A percentile compares a stretch with the other conserved stretches of the same genome.
Conservation (phyloP, 768 basidiomycete species). For the Tylopilus subfusipes region DNA sequence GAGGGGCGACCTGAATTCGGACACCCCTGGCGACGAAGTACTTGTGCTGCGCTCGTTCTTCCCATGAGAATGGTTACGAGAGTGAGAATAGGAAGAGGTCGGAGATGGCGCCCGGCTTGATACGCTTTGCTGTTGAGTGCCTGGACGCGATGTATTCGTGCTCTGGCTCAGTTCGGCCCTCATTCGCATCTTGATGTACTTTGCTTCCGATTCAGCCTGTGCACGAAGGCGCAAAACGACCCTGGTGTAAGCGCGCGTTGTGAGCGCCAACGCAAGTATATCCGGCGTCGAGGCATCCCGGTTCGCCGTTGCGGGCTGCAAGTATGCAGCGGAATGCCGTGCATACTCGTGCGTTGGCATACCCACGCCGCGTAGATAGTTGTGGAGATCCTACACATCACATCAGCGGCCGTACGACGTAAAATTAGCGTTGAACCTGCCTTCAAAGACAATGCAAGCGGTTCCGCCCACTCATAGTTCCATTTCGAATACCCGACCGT, state of each 20-base stretch:
- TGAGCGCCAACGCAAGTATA: conserved; percentile 51
- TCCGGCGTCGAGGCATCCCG: conserved; percentile 45
- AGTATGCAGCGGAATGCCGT: conserved; percentile 52
- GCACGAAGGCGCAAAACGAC: conserved; percentile 73
- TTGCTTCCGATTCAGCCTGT: conserved; percentile 65
- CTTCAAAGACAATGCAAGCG: conserved; percentile 58
- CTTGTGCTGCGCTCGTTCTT: conserved; percentile 25
- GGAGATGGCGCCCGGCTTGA: conserved; percentile 69
- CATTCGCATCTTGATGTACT: conserved; percentile 15
- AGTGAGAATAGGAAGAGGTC: conserved; percentile 37
- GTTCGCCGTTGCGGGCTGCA: conserved; percentile 44
- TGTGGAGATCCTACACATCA: conserved; percentile 59
- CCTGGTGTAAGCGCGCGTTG: conserved; percentile 75
- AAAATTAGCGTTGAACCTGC: conserved; percentile 36
- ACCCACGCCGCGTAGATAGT: conserved; percentile 77
- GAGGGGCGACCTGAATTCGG: conserved; percentile 65
- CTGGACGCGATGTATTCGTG: conserved; percentile 9
- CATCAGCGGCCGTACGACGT: conserved; percentile 6
- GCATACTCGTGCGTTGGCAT: conserved; percentile 73
- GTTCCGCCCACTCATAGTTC: conserved; percentile 53
- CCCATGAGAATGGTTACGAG: conserved; percentile 40
- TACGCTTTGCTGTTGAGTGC: conserved; percentile 35
- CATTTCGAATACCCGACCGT: conserved; percentile 74
- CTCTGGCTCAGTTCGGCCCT: conserved; percentile 1
- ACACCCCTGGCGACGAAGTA: conserved; percentile 16